A percentile compares a stretch with the other conserved stretches of the same genome.
These are phyloP conservation scores for Tolypocladium ovalisporum DNA, from an alignment of 2,329 filamentous ascomycete genomes.

Conservation along the genomic window DNA sequence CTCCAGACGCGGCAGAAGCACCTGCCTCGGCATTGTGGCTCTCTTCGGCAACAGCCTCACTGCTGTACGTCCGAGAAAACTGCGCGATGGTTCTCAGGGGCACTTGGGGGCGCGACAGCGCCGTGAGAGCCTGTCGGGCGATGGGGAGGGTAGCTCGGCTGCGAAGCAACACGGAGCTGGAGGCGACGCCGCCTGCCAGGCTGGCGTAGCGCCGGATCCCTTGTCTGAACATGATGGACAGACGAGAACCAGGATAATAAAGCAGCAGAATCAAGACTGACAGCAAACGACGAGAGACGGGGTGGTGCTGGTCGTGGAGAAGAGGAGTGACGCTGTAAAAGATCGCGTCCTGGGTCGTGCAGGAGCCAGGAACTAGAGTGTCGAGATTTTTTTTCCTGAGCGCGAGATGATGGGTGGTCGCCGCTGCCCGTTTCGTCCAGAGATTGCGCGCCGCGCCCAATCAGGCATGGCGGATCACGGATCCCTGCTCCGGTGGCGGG, in stretches of 20 bases:
- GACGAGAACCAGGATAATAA: neutral
- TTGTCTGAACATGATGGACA: constrained; percentile 21
- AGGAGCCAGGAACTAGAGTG: neutral
- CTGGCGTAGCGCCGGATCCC: constrained; percentile 27
- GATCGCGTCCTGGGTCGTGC: neutral
- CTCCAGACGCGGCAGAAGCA: constrained; percentile 8
- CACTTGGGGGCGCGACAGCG: constrained; percentile 7
- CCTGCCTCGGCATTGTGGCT: constrained; percentile 3
- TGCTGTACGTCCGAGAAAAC: constrained; percentile 26
- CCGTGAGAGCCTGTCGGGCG: constrained; percentile 10
- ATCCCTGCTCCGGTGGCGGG: neutral
- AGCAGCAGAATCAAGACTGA: neutral
- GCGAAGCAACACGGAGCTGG: constrained; percentile 17
- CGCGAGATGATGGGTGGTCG: neutral
- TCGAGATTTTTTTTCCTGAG: constrained; percentile 2
- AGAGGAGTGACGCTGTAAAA: neutral
- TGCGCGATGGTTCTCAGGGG: constrained; percentile 12
- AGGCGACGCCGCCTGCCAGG: constrained; percentile 20
- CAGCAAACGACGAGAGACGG: neutral
- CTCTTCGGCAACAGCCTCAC: constrained; percentile 21
- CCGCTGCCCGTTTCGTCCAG: neutral
- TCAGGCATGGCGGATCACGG: neutral
- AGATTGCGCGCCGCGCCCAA: neutral
- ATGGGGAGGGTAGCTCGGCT: constrained; percentile 14
- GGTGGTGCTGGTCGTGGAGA: neutral